Percentiles rank a stretch among this genome's conserved stretches.
phyloP scores from a whole-genome alignment of 192 early-diverging fungal species.

The Podila verticillata region DNA sequence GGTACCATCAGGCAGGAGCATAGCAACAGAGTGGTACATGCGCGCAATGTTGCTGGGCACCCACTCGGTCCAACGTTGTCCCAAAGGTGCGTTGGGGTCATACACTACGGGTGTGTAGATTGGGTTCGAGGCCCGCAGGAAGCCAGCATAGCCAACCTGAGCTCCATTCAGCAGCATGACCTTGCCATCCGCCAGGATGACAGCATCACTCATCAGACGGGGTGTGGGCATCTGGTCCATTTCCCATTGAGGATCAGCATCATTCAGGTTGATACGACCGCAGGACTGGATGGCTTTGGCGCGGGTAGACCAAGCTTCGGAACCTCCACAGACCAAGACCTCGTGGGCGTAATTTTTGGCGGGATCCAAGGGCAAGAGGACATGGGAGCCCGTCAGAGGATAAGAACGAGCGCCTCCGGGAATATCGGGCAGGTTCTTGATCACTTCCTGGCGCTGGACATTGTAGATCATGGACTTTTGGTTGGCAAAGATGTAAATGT shows the following conservation, averaged over 20 bases:
- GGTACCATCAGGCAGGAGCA: slow-evolving; percentile 61
- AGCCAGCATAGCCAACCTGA: slow-evolving; percentile 61
- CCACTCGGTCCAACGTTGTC: slow-evolving; percentile 53
- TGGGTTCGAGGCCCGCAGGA: slow-evolving; percentile 56
- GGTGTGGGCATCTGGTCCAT: slow-evolving; percentile 58
- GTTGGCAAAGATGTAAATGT: slow-evolving; percentile 54
- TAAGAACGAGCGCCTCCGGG: slow-evolving; percentile 59
- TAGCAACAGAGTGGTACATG: slow-evolving; percentile 71
- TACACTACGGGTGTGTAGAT: slow-evolving; percentile 64
- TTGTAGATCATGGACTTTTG: slow-evolving; percentile 39
- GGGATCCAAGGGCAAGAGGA: slow-evolving; percentile 65
- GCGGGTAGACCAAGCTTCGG: slow-evolving; percentile 37
- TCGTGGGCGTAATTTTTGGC: slow-evolving; percentile 64
- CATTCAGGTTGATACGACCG: slow-evolving; percentile 55
- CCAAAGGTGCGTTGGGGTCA: slow-evolving; percentile 52
- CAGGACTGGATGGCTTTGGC: slow-evolving; percentile 51
- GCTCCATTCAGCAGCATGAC: slow-evolving; percentile 67
- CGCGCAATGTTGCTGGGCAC: slow-evolving; percentile 63
- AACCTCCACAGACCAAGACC: slow-evolving; percentile 71
- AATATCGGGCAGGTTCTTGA: slow-evolving; percentile 55
- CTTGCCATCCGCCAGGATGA: slow-evolving; percentile 61
- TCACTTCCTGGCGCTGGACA: slow-evolving; percentile 3
- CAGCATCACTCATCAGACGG: slow-evolving; percentile 58
- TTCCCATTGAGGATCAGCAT: slow-evolving; percentile 55
- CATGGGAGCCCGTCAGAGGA: slow-evolving; percentile 63